These are phyloP conservation scores for Emmonsiellopsis sp. DNA, from an alignment of 2,329 filamentous ascomycete genomes.

Conservation along the genomic window DNA sequence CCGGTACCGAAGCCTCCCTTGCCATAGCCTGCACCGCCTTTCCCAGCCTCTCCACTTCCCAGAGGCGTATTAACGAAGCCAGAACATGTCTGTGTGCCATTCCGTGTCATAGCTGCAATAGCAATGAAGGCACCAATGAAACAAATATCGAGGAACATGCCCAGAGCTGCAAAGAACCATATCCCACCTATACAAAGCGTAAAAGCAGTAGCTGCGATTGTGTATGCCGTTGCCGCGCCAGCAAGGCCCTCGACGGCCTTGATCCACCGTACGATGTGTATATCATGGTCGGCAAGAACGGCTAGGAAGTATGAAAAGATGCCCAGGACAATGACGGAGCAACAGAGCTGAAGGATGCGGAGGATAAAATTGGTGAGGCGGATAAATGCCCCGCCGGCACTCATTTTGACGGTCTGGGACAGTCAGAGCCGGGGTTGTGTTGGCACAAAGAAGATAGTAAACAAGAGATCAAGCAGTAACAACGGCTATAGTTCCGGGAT, in stretches of 20 bases:
- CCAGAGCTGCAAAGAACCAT: slow-evolving; percentile 61
- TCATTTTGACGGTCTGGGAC: slow-evolving; percentile 39
- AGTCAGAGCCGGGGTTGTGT: neutral
- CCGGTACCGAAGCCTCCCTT: slow-evolving; percentile 36
- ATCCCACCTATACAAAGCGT: slow-evolving; percentile 73
- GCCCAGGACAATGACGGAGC: slow-evolving; percentile 62
- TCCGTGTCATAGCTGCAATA: slow-evolving; percentile 63
- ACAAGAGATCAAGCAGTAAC: too few species aligned
- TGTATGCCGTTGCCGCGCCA: slow-evolving; percentile 66
- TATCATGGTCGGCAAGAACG: slow-evolving; percentile 55
- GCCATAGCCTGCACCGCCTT: slow-evolving; percentile 40
- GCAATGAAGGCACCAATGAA: slow-evolving; percentile 75
- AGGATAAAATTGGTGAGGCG: slow-evolving; percentile 62
- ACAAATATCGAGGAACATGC: slow-evolving; percentile 64
- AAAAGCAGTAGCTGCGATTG: slow-evolving; percentile 59
- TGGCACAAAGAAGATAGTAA: too few species aligned
- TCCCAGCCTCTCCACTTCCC: slow-evolving; percentile 50
- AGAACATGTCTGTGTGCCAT: slow-evolving; percentile 58
- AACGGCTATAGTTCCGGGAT: too few species aligned
- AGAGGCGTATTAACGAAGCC: slow-evolving; percentile 58
- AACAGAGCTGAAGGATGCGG: slow-evolving; percentile 64
- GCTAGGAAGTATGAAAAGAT: slow-evolving; percentile 81
- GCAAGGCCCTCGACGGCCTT: slow-evolving; percentile 71
- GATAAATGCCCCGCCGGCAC: slow-evolving; percentile 51
- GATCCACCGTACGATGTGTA: slow-evolving; percentile 54